Percentiles rank a stretch among this genome's conserved stretches.
These are phyloP conservation scores for Sclerotiophoma versabilis DNA, from an alignment of 2,329 filamentous ascomycete species.

Conservation along the genomic window DNA sequence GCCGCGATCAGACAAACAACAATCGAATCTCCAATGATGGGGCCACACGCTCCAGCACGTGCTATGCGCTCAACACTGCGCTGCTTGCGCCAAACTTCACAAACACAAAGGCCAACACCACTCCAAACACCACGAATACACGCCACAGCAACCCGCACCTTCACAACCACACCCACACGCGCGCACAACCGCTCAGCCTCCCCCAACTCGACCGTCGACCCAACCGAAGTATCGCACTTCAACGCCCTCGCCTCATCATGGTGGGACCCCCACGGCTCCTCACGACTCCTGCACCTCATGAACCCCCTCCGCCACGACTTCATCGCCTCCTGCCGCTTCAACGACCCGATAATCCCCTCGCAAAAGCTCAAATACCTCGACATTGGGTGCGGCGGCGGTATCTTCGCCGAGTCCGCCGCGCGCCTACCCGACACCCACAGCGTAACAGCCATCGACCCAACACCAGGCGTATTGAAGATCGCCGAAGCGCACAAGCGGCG, in stretches of 20 bases:
- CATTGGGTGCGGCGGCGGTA: conserved; percentile 93
- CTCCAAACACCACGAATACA: background rate
- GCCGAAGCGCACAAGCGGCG: conserved; percentile 76
- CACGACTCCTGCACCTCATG: conserved; percentile 93
- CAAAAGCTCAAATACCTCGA: conserved; percentile 76
- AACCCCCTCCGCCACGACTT: conserved; percentile 89
- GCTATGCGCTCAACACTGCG: conserved; percentile 20
- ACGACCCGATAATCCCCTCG: conserved; percentile 10
- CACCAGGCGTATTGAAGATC: conserved; percentile 73
- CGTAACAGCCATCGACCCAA: conserved; percentile 82
- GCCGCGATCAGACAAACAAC: background rate
- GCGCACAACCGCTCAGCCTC: conserved; percentile 23
- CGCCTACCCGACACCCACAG: conserved; percentile 67
- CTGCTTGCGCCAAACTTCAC: background rate
- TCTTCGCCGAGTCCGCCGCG: conserved; percentile 89
- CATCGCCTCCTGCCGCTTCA: conserved; percentile 38
- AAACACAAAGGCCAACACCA: background rate
- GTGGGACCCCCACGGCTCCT: conserved; percentile 97
- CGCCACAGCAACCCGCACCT: conserved; percentile 16
- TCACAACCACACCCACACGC: conserved; percentile 25
- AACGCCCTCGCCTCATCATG: conserved; percentile 89
- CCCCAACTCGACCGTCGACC: conserved; percentile 65
- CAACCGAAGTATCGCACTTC: conserved; percentile 92
- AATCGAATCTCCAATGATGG: conserved; percentile 13
- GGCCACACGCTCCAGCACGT: conserved; percentile 10